Conservation (phyloP, 257 asterid genomes). For the Plantago ovata region DNA sequence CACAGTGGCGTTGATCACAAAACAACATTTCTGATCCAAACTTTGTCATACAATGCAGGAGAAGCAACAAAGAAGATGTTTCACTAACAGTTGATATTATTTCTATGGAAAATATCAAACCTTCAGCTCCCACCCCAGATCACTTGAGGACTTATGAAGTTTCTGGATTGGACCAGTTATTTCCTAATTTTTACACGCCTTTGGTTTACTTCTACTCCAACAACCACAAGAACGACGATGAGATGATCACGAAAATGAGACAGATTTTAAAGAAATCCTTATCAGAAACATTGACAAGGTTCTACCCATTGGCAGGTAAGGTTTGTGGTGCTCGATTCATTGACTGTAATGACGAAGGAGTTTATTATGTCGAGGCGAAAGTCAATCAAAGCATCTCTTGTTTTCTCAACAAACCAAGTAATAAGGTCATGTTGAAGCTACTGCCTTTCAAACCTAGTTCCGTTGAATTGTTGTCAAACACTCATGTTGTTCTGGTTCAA, state of each 20-base stretch:
- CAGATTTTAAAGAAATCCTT: conserved; percentile 1
- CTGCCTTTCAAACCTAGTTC: conserved; percentile 7
- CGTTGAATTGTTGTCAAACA: not conserved
- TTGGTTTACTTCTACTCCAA: not conserved
- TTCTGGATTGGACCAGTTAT: conserved; percentile 1
- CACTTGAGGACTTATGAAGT: not conserved
- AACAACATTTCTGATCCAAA: too few relatives aligned
- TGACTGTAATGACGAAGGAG: conserved; percentile 11
- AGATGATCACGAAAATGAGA: not conserved
- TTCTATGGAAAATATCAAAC: conserved; percentile 1
- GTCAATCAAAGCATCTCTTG: not conserved
- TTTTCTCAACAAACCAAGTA: not conserved
- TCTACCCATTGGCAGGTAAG: conserved; percentile 7
- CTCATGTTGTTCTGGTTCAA: conserved; percentile 2
- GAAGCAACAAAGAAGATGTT: not conserved
- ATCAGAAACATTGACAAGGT: not conserved
- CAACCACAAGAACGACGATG: not conserved
- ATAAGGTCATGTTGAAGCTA: not conserved
- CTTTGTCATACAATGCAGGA: too few relatives aligned
- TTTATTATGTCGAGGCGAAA: conserved; percentile 1
- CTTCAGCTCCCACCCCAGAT: conserved; percentile 7
- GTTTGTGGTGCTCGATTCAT: not conserved
- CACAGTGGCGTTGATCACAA: too few relatives aligned
- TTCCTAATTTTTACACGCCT: not conserved
- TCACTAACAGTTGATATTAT: not conserved